Percentiles rank a stretch among this genome's conserved stretches.
Conservation (phyloP, 305 asterid genomes). For the Solanum chacoense region DNA sequence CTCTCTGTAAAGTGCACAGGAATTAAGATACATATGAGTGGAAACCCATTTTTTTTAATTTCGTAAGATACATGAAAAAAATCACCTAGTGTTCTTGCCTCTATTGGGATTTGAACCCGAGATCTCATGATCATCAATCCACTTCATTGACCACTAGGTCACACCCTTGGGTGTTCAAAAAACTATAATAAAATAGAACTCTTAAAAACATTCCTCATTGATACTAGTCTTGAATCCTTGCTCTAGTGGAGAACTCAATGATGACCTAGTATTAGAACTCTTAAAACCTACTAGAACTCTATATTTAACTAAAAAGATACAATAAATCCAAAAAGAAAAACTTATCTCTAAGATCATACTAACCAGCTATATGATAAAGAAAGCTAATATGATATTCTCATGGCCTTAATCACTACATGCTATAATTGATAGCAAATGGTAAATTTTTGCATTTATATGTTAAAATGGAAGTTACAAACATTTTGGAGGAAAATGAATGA, state of each 20-base stretch:
- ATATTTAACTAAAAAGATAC: not conserved
- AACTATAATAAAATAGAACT: not conserved
- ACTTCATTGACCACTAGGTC: not conserved
- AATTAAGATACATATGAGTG: slow-evolving; percentile 10
- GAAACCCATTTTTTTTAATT: not conserved
- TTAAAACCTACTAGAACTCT: not conserved
- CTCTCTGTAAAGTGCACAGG: slow-evolving; percentile 45
- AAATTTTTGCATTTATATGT: not conserved
- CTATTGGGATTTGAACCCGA: not conserved
- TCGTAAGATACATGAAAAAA: not conserved
- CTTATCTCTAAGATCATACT: not conserved
- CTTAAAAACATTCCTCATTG: not conserved
- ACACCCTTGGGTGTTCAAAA: not conserved
- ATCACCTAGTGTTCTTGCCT: not conserved
- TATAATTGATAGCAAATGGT: not conserved
- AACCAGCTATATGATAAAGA: not conserved
- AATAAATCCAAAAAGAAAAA: not conserved
- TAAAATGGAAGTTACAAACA: not conserved
- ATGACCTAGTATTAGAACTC: not conserved
- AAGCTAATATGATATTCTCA: not conserved
- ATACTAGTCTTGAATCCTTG: not conserved
- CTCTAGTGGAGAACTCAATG: not conserved
- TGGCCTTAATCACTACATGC: not conserved
- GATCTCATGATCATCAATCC: not conserved
- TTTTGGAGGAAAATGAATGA: not conserved